Percentiles rank a stretch among this genome's conserved stretches.
These are phyloP conservation scores for Boletus patriciae DNA, from an alignment of 768 basidiomycete genomes.

Conservation along the genomic window DNA sequence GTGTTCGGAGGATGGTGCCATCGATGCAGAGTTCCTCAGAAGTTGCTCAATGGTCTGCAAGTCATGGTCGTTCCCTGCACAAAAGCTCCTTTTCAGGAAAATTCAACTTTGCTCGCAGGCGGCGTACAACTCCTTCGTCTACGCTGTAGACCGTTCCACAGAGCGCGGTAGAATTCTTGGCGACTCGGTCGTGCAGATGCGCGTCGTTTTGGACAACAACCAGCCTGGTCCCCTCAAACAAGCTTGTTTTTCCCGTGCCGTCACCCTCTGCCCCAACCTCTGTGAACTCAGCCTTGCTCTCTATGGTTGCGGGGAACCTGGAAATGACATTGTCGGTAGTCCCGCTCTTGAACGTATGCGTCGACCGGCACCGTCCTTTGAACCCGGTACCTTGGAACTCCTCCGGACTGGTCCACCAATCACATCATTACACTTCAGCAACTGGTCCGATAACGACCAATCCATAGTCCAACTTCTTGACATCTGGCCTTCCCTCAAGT, in stretches of 20 bases:
- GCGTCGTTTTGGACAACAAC: slow-evolving; percentile 63
- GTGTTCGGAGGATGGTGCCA: slow-evolving; percentile 39
- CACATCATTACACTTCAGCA: slow-evolving; percentile 57
- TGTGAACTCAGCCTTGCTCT: slow-evolving; percentile 54
- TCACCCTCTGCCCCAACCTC: slow-evolving; percentile 60
- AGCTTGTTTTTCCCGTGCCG: slow-evolving; percentile 56
- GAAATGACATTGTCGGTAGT: slow-evolving; percentile 49
- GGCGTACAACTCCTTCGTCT: slow-evolving; percentile 54
- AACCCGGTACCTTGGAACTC: slow-evolving; percentile 48
- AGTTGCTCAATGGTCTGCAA: slow-evolving; percentile 64
- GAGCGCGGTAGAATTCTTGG: slow-evolving; percentile 50
- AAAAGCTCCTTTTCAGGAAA: slow-evolving; percentile 61
- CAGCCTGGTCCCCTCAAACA: slow-evolving; percentile 60
- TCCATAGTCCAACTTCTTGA: slow-evolving; percentile 61
- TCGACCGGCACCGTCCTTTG: slow-evolving; percentile 54
- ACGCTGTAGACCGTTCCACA: slow-evolving; percentile 48
- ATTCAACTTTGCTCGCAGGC: slow-evolving; percentile 54
- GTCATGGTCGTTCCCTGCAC: slow-evolving; percentile 63
- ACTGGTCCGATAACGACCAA: slow-evolving; percentile 66
- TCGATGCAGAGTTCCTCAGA: slow-evolving; percentile 45
- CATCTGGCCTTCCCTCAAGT: slow-evolving; percentile 57
- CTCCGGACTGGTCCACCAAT: slow-evolving; percentile 57
- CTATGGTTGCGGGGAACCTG: slow-evolving; percentile 57
- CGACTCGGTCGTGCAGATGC: slow-evolving; percentile 53
- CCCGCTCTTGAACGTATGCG: slow-evolving; percentile 48